phyloP scores from a whole-genome alignment of 768 basidiomycete genomes.

The Lactarius psammicola region DNA sequence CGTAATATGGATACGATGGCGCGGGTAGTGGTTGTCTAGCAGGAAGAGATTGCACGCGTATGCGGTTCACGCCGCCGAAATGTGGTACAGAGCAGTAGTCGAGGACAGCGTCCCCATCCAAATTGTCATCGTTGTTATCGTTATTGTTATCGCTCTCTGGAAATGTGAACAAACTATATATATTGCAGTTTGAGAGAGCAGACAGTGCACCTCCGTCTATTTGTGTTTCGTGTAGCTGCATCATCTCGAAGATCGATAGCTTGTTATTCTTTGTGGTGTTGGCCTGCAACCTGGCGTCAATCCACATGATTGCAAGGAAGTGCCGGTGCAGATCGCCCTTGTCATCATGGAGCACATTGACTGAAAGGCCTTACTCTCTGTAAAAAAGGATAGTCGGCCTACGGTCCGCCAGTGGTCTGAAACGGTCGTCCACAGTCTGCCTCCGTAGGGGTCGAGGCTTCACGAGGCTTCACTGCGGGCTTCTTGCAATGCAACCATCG shows the following conservation, averaged over 20 bases:
- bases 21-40: slow-evolving; percentile 59
- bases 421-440: too few relatives aligned
- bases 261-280: slow-evolving; percentile 78
- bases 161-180: not conserved
- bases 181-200: not conserved
- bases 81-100: slow-evolving; percentile 91
- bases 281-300: slow-evolving; percentile 96
- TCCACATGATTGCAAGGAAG: slow-evolving; percentile 82
- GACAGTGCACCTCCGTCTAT: slow-evolving; percentile 66
- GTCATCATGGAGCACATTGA: slow-evolving; percentile 87
- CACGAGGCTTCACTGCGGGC: too few relatives aligned
- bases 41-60: slow-evolving; percentile 89
- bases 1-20: slow-evolving; percentile 79
- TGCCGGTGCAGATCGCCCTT: slow-evolving; percentile 87
- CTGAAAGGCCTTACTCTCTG: too few relatives aligned
- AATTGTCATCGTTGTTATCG: slow-evolving; percentile 71
- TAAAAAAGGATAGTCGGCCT: too few relatives aligned
- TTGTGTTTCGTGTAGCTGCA: slow-evolving; percentile 85
- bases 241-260: slow-evolving; percentile 87
- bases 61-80: slow-evolving; percentile 86
- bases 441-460: too few relatives aligned
- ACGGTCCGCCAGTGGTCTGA: too few relatives aligned
- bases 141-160: slow-evolving; percentile 55
- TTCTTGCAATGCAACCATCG: too few relatives aligned
- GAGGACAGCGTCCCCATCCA: slow-evolving; percentile 93